phyloP scores from a whole-genome alignment of 139 green algal species.

The Tetraselmis striata region DNA sequence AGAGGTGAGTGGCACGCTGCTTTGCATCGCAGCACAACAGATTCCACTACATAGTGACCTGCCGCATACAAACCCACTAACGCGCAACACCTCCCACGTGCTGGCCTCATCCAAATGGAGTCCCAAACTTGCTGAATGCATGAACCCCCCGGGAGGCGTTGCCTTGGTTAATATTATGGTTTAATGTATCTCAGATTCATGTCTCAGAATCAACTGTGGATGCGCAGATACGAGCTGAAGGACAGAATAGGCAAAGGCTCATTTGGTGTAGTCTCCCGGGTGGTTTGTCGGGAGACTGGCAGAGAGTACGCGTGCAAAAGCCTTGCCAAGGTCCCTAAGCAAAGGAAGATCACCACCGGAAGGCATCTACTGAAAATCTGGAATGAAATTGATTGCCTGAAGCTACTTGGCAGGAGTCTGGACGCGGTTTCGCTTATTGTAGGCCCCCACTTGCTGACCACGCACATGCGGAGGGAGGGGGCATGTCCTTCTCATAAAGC shows the following conservation, averaged over 20 bases:
- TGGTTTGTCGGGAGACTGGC: background rate
- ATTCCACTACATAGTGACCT: background rate
- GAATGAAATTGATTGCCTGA: conserved; percentile 11
- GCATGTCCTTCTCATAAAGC: too few relatives aligned
- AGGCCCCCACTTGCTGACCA: too few relatives aligned
- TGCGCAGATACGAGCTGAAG: background rate
- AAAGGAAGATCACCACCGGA: background rate
- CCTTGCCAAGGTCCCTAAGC: conserved; percentile 7
- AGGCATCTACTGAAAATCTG: conserved; percentile 10
- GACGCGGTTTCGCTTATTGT: conserved; percentile 1
- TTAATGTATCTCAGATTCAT: background rate
- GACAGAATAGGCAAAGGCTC: conserved; percentile 4
- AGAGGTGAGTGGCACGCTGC: conserved; percentile 6
- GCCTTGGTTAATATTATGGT: too few relatives aligned
- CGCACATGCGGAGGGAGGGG: too few relatives aligned
- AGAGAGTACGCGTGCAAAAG: conserved; percentile 9
- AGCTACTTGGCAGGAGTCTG: conserved; percentile 5
- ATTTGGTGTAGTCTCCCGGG: conserved; percentile 8
- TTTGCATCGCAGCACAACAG: background rate
- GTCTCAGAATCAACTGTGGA: background rate
- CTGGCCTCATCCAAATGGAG: too few relatives aligned
- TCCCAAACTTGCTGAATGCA: too few relatives aligned
- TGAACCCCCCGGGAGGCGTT: too few relatives aligned
- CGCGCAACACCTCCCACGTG: too few relatives aligned
- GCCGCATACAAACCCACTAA: too few relatives aligned